Base-by-base conservation (phyloP, 176 grass and related monocot genomes). In the Bothriochloa decipiens region DNA sequence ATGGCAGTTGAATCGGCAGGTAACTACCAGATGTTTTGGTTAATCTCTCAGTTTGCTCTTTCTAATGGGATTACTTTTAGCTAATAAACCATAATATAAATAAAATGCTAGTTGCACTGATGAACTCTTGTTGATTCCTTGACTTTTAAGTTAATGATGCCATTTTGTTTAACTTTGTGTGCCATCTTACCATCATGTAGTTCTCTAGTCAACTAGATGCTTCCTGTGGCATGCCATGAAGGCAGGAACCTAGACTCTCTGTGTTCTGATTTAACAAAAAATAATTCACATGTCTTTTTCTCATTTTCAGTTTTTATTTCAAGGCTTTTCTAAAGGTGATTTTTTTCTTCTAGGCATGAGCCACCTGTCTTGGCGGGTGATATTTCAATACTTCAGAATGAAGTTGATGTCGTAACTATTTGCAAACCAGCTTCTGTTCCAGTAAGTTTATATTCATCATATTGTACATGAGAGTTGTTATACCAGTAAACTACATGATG, bases 381-480 rank as follows among this genome's bases (percentile, higher is more conserved):
- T 85, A 92, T 98, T 79, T 33, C 71, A 87, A 87, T 98, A 78
- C 85, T 98, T 75, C 74, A 95, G 76, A 91, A 98, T 83, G 93
- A 94, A 89, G 28, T 26, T 92, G 96, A 98, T 76, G 86, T 98
- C 25, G 74, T 98, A 83, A 98, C 93, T 47, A 86, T 98, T 81
- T 95, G 83, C 78, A 98, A 98, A 82, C 93, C 93, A 65, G 96
- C 93, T 89, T 95, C 96, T 81, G 83, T 95, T 85, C 93, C 96
- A 32, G 96, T 93, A 92, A 94, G 96, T 75, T 57, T 20, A 70
- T 69, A 68, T 69, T 46, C 50, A 13, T 68, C 55, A 9, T 68
- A 53, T 35, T 72, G 26, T 66, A 68, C 57, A 17, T 29, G 32
- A 78, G 43, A 68, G 25, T 70, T 72, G 4, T 22, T 74, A 72